phyloP scores from a whole-genome alignment of 441 rosid genomes.

The Lepidium campestre region DNA sequence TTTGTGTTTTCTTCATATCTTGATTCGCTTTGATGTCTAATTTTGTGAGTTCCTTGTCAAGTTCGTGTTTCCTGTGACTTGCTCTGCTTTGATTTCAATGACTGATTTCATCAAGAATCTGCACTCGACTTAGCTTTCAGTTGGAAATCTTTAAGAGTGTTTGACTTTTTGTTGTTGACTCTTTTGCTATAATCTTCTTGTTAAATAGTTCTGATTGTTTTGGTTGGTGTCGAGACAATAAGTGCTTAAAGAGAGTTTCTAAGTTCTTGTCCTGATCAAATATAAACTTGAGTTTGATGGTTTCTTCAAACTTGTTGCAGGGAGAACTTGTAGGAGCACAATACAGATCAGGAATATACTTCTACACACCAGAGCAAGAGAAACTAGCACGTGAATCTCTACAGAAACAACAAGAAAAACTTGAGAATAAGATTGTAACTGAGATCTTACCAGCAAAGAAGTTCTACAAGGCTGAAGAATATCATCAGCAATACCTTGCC shows the following conservation, averaged over 20 bases:
- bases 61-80: background rate
- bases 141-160: background rate
- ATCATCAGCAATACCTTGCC: constrained; percentile 79
- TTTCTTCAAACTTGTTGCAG: constrained; percentile 27
- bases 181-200: background rate
- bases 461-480: constrained; percentile 78
- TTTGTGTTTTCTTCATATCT: background rate
- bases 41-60: background rate
- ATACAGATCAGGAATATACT: constrained; percentile 84
- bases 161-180: background rate
- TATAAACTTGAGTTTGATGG: background rate
- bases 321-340: constrained; percentile 79
- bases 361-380: constrained; percentile 79
- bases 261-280: background rate
- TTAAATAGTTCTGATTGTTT: background rate
- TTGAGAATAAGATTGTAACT: constrained; percentile 64
- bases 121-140: background rate
- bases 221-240: background rate
- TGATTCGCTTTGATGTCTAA: background rate
- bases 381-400: constrained; percentile 54
- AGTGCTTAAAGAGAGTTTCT: background rate
- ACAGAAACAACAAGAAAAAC: constrained; percentile 50
- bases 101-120: background rate
- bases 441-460: constrained; percentile 83
- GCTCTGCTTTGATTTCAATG: background rate